A percentile compares a stretch with the other conserved stretches of the same genome.
Conservation (phyloP, 305 asterid species). For the Ruellia speciosa region DNA sequence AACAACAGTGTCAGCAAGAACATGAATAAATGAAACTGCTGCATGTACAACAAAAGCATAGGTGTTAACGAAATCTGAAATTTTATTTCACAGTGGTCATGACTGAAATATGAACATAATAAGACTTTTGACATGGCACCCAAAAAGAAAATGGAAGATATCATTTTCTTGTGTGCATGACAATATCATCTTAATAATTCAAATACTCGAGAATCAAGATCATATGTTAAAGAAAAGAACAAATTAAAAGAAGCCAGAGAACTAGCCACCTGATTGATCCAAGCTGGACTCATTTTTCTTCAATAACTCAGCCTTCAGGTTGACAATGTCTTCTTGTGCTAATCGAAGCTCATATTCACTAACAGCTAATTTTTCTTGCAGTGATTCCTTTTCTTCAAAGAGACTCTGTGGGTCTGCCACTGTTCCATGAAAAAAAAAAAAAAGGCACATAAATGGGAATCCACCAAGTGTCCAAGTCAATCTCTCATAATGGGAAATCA, state of each 20-base stretch:
- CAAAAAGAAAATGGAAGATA: not conserved
- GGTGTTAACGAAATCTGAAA: not conserved
- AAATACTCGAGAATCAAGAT: slow-evolving; percentile 8
- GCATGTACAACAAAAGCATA: slow-evolving; percentile 14
- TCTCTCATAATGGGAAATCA: slow-evolving; percentile 13
- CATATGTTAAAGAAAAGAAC: slow-evolving; percentile 16
- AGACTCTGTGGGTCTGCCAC: slow-evolving; percentile 94
- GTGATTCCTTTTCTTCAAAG: slow-evolving; percentile 78
- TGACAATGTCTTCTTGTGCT: slow-evolving; percentile 81
- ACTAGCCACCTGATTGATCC: slow-evolving; percentile 48
- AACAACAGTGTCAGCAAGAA: slow-evolving; percentile 8
- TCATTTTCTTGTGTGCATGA: slow-evolving; percentile 16
- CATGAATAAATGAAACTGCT: slow-evolving; percentile 14
- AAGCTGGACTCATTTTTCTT: slow-evolving; percentile 44
- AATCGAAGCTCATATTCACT: slow-evolving; percentile 91
- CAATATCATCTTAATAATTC: slow-evolving; percentile 9
- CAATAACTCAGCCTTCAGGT: slow-evolving; percentile 68
- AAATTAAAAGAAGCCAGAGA: slow-evolving; percentile 8
- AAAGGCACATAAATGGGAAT: slow-evolving; percentile 16
- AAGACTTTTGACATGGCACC: slow-evolving; percentile 4
- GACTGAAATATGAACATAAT: not conserved
- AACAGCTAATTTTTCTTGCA: slow-evolving; percentile 85
- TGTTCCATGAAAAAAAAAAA: slow-evolving; percentile 30
- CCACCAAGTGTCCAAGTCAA: slow-evolving; percentile 3
- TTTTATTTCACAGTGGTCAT: no score